phyloP scores from a whole-genome alignment of 768 basidiomycete species.

The Boletus rubroflammeus region DNA sequence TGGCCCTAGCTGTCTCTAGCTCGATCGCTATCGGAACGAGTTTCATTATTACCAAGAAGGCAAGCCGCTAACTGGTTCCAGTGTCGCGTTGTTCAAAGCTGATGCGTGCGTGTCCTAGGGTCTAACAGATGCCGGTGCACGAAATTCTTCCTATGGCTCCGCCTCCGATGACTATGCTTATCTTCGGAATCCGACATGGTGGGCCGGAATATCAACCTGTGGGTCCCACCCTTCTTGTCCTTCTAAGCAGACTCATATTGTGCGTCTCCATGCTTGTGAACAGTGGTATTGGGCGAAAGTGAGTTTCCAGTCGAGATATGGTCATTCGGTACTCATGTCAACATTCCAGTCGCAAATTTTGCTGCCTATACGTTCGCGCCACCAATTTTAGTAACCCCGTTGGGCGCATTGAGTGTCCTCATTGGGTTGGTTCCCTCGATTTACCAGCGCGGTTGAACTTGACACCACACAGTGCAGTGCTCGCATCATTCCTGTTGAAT shows the following conservation, averaged over 20 bases:
- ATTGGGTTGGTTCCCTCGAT: constrained; percentile 66
- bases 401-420: constrained; percentile 95
- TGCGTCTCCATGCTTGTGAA: background rate
- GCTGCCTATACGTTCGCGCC: constrained; percentile 98
- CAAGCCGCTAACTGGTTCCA: constrained; percentile 25
- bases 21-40: constrained; percentile 89
- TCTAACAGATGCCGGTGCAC: constrained; percentile 76
- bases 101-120: constrained; percentile 51
- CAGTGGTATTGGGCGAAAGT: constrained; percentile 95
- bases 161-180: constrained; percentile 86
- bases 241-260: constrained; percentile 6
- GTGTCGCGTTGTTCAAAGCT: constrained; percentile 6
- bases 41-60: constrained; percentile 99
- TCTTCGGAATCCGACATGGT: constrained; percentile 92
- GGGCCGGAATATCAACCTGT: constrained; percentile 93
- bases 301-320: constrained; percentile 13
- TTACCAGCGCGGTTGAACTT: background rate
- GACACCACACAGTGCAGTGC: constrained; percentile 63
- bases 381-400: constrained; percentile 94
- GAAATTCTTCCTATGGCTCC: constrained; percentile 44
- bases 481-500: constrained; percentile 88
- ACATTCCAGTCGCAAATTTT: constrained; percentile 70
- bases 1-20: constrained; percentile 81
- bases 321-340: constrained; percentile 2
- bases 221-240: constrained; percentile 35